Evolutionary conservation across 208 protist species (phyloP), one percentile per base, ranked within the genome.

Genomic region (Acanthamoeba quina): DNA sequence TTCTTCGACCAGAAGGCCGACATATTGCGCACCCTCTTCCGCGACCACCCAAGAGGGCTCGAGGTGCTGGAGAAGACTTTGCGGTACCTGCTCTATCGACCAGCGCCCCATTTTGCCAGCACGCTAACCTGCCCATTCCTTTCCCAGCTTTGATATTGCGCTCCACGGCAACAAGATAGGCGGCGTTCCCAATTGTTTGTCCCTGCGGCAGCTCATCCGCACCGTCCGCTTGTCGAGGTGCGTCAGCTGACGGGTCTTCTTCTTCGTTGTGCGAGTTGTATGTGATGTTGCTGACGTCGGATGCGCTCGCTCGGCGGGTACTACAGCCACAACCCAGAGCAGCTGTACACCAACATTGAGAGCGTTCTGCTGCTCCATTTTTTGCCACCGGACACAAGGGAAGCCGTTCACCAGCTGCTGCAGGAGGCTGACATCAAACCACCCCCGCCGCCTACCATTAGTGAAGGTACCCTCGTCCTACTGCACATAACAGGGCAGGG

Each of bases 111-210:
- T 21, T 64, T 26, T 21, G 6, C 15, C 58, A 19, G 74, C 15
- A 5, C 5, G 17, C 11, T 11, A 56, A 54, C 4, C 24, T 17
- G 26, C 44, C 56, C 26, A 56, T 3, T 56, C 34, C 26, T 0
- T 88, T n/a, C 41, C 1, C 26, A 86, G 78, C 24, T 86, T 92
- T 26, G 86, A 92, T 54, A 21, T n/a, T 21, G 52, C 86, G 60
- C 68, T 92, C 15, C 26, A 92, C 29, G 68, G 64, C 44, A 70
- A 92, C 64, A 70, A 76, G 34, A 78, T 93, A 26, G 74, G 37
- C 34, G 92, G 78, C 88, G 29, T 70, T 5, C 96, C 98, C 29
- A 96, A 97, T 66, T 76, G 58, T 49, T 37, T 97, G 60, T 96
- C 95, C 37, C 47, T 94, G 34, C 78, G 96, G 6, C 95, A 97